Percentiles rank a stretch among this genome's conserved stretches.
phyloP scores from a whole-genome alignment of 805 yeast species.

The Wickerhamomyces bisporus region DNA sequence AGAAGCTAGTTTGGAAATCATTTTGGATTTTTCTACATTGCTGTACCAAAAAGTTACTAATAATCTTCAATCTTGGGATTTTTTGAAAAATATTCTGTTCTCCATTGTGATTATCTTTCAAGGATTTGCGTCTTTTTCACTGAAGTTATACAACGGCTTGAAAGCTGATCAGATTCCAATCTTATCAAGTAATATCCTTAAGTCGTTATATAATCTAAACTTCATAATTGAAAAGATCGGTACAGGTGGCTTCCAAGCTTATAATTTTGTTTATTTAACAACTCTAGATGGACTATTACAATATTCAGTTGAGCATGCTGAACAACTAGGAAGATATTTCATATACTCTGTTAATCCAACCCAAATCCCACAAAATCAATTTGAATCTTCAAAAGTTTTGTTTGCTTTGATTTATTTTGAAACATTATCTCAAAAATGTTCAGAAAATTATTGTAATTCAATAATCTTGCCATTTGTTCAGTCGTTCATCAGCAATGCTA shows the following conservation, averaged over 20 bases:
- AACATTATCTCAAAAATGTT: slow-evolving; percentile 25
- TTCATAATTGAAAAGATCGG: slow-evolving; percentile 51
- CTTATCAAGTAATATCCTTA: slow-evolving; percentile 30
- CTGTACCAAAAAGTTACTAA: slow-evolving; percentile 6
- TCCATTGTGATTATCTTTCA: slow-evolving; percentile 46
- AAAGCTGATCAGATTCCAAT: slow-evolving; percentile 12
- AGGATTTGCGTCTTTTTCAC: slow-evolving; percentile 37
- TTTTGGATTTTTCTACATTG: slow-evolving; percentile 10
- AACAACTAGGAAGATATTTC: slow-evolving; percentile 26
- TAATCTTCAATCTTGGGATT: slow-evolving; percentile 28
- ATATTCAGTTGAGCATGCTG: slow-evolving; percentile 23
- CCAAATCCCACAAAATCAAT: slow-evolving; percentile 13
- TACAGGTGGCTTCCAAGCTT: slow-evolving; percentile 59
- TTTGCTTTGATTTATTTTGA: slow-evolving; percentile 29
- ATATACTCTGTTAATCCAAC: slow-evolving; percentile 20
- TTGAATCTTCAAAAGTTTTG: slow-evolving; percentile 24
- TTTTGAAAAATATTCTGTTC: slow-evolving; percentile 39
- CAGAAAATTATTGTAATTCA: slow-evolving; percentile 32
- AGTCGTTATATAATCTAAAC: slow-evolving; percentile 38
- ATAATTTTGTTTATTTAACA: slow-evolving; percentile 52
- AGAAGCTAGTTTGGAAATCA: slow-evolving; percentile 10
- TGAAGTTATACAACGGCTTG: slow-evolving; percentile 22
- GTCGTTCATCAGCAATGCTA: slow-evolving; percentile 13
- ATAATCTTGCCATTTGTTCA: slow-evolving; percentile 25
- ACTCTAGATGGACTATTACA: slow-evolving; percentile 37